phyloP scores from a whole-genome alignment of 306 rosid genomes.

The Geum urbanum region DNA sequence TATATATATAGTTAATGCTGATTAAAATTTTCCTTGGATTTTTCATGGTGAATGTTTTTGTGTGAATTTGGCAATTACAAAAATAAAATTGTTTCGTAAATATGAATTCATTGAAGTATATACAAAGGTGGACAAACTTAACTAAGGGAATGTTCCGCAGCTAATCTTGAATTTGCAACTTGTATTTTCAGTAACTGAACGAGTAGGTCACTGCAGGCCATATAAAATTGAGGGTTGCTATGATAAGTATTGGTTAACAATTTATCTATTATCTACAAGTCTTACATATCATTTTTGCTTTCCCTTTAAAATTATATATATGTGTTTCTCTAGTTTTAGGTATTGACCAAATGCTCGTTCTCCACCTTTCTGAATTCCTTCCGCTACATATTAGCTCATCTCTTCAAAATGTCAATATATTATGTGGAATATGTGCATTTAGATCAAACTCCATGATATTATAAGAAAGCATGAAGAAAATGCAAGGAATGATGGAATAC shows the following conservation, averaged over 20 bases:
- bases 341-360: constrained; percentile 49
- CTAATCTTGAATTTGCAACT: constrained; percentile 22
- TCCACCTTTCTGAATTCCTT: constrained; percentile 30
- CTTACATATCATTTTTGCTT: constrained; percentile 21
- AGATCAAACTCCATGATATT: constrained; percentile 47
- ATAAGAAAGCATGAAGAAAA: constrained; percentile 5
- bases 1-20: too few relatives aligned
- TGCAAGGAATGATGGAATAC: constrained; percentile 4
- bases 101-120: background rate
- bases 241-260: background rate
- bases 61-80: background rate
- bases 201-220: constrained; percentile 16
- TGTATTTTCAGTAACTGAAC: constrained; percentile 15
- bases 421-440: constrained; percentile 36
- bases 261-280: constrained; percentile 31
- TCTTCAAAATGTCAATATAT: constrained; percentile 38
- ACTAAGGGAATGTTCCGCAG: constrained; percentile 6
- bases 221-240: background rate
- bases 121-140: background rate
- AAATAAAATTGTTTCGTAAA: background rate
- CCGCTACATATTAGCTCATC: constrained; percentile 29
- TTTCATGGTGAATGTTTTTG: background rate
- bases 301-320: constrained; percentile 14
- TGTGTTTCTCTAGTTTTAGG: constrained; percentile 56
- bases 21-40: background rate